Percentiles rank a stretch among this genome's conserved stretches.
Evolutionary conservation across 1,284 basidiomycete genomes (phyloP).

Genomic region (Hypsizygus ulmarius): DNA sequence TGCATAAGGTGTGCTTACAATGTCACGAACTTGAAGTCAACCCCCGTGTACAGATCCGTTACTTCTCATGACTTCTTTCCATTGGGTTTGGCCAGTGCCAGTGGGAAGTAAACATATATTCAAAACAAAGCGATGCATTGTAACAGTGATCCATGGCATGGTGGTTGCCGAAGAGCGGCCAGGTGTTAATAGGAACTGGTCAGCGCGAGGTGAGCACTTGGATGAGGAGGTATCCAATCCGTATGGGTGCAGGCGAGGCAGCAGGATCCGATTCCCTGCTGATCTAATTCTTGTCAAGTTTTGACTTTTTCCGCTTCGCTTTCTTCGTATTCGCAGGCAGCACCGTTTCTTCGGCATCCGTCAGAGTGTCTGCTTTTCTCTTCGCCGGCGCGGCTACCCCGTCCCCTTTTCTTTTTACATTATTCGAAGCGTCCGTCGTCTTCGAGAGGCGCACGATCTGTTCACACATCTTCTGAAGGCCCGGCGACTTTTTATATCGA

Average conservation of each 20-base stretch:
- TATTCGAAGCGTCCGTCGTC: constrained; percentile 6
- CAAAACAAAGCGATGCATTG: no score
- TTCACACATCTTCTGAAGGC: constrained; percentile 41
- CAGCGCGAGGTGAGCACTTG: no score
- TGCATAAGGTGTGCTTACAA: no score
- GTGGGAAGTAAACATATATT: no score
- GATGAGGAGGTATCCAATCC: background rate
- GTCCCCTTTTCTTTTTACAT: constrained; percentile 16
- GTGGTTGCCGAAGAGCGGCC: no score
- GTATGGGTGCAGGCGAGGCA: background rate
- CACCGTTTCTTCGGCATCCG: constrained; percentile 23
- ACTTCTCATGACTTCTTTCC: no score
- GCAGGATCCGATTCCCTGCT: no score
- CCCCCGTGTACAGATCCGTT: no score
- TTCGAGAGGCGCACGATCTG: constrained; percentile 32
- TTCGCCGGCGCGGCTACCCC: constrained; percentile 29
- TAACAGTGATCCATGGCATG: no score
- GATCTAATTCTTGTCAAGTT: constrained; percentile 33
- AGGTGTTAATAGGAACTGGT: no score
- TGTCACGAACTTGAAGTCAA: no score
- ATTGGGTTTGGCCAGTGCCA: no score
- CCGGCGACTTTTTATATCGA: constrained; percentile 40
- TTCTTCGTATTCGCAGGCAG: constrained; percentile 32
- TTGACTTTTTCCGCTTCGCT: constrained; percentile 54
- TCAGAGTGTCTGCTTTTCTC: constrained; percentile 40